These are phyloP conservation scores for Tolypocladium inflatum DNA, from an alignment of 2,329 filamentous ascomycete genomes.

Conservation along the genomic window DNA sequence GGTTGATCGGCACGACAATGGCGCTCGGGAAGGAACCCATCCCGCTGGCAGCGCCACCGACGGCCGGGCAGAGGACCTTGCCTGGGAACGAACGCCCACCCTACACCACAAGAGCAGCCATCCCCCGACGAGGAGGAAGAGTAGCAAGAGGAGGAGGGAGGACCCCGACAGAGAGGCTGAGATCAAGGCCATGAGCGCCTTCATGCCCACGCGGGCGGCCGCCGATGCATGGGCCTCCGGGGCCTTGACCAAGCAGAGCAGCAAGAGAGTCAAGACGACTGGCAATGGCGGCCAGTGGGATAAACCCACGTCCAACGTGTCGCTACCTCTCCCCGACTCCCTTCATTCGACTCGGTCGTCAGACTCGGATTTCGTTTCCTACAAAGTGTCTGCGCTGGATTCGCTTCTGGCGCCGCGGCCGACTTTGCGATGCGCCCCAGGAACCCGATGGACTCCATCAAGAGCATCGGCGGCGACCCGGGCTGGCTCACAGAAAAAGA, in stretches of 20 bases:
- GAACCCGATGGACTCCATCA: constrained; percentile 46
- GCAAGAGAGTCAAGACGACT: constrained; percentile 52
- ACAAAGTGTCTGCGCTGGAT: constrained; percentile 70
- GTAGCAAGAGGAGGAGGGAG: constrained; percentile 67
- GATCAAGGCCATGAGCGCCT: constrained; percentile 73
- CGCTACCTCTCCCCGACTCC: constrained; percentile 64
- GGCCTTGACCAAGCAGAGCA: constrained; percentile 51
- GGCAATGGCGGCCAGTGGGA: constrained; percentile 42
- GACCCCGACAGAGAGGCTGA: constrained; percentile 77
- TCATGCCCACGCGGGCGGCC: constrained; percentile 54
- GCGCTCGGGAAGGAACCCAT: constrained; percentile 7
- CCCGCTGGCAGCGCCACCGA: constrained; percentile 1
- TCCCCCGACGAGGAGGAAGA: constrained; percentile 56
- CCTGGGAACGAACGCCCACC: constrained; percentile 32
- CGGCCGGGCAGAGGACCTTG: constrained; percentile 4
- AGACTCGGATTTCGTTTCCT: constrained; percentile 61
- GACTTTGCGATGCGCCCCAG: constrained; percentile 64
- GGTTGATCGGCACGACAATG: constrained; percentile 18
- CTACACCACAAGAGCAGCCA: constrained; percentile 53
- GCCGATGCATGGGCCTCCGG: constrained; percentile 51
- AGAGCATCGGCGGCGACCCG: constrained; percentile 36
- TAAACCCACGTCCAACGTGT: constrained; percentile 60
- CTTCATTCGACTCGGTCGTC: constrained; percentile 69
- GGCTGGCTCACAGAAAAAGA: constrained; percentile 40
- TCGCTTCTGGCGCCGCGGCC: constrained; percentile 72